Evolutionary conservation across 345 rosid species (phyloP).

Genomic region (Pugionium cornutum): DNA sequence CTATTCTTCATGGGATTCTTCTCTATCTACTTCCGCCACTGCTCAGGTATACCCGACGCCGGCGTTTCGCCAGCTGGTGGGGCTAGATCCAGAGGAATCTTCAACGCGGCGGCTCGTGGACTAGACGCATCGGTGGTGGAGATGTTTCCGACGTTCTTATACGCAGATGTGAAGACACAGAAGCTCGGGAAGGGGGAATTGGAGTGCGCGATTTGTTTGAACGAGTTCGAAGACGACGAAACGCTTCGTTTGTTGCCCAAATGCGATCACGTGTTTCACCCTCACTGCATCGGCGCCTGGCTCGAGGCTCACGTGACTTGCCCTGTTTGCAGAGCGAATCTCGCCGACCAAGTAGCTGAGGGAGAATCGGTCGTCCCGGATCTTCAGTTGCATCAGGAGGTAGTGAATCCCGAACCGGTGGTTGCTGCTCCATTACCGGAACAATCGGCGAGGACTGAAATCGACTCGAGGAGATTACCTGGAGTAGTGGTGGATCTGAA

Average conservation of each 20-base stretch:
- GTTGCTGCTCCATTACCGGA: slow-evolving; percentile 24
- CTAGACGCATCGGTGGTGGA: slow-evolving; percentile 58
- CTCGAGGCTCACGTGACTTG: slow-evolving; percentile 82
- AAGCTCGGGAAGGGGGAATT: slow-evolving; percentile 82
- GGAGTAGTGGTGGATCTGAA: slow-evolving; percentile 39
- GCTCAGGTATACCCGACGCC: slow-evolving; percentile 39
- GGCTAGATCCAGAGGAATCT: slow-evolving; percentile 31
- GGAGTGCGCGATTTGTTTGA: slow-evolving; percentile 91
- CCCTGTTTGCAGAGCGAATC: slow-evolving; percentile 87
- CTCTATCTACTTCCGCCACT: slow-evolving; percentile 85
- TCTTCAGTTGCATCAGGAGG: slow-evolving; percentile 18
- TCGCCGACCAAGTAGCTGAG: slow-evolving; percentile 39
- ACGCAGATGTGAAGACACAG: slow-evolving; percentile 77
- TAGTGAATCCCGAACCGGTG: slow-evolving; percentile 28
- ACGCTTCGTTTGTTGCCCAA: no score
- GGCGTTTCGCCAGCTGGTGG: slow-evolving; percentile 24
- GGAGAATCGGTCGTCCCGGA: slow-evolving; percentile 37
- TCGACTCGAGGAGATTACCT: slow-evolving; percentile 37
- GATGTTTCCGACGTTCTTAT: slow-evolving; percentile 71
- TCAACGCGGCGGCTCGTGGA: slow-evolving; percentile 52
- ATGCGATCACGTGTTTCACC: no score
- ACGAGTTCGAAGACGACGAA: slow-evolving; percentile 66
- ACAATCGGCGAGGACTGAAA: not conserved
- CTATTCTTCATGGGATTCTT: slow-evolving; percentile 84
- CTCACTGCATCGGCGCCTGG: slow-evolving; percentile 86